These are phyloP conservation scores for Furculomyces boomerangus DNA, from an alignment of 371 early-diverging fungal genomes.

Conservation along the genomic window DNA sequence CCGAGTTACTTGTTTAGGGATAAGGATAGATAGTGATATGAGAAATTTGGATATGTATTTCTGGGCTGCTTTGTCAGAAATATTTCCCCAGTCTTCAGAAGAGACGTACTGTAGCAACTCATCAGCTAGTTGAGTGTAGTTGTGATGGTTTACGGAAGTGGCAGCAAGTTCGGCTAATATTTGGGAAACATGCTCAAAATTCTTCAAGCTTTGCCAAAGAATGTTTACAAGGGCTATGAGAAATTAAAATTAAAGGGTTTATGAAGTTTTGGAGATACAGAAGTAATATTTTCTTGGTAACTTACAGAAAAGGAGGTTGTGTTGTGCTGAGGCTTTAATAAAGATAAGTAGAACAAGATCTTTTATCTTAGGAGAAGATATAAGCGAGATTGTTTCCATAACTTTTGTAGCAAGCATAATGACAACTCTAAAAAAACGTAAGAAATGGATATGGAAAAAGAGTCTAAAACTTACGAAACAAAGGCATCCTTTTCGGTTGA, in stretches of 20 bases:
- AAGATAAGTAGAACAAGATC: too few relatives aligned
- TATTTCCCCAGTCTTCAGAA: slow-evolving; percentile 36
- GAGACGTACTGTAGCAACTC: slow-evolving; percentile 55
- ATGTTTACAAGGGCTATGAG: slow-evolving; percentile 34
- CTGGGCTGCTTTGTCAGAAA: slow-evolving; percentile 53
- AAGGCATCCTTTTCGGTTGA: background rate
- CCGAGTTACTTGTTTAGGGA: slow-evolving; percentile 62
- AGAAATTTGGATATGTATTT: slow-evolving; percentile 72
- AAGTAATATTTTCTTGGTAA: too few relatives aligned
- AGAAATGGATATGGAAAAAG: too few relatives aligned
- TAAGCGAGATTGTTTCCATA: background rate
- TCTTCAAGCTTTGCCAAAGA: slow-evolving; percentile 72
- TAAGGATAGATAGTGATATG: slow-evolving; percentile 54
- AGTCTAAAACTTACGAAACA: background rate
- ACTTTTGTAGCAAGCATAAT: background rate
- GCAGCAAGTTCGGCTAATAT: slow-evolving; percentile 74
- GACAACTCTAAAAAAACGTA: too few relatives aligned
- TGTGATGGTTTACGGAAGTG: slow-evolving; percentile 37
- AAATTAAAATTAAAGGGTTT: background rate
- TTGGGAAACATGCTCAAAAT: slow-evolving; percentile 83
- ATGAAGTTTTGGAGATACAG: too few relatives aligned
- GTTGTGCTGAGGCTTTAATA: too few relatives aligned
- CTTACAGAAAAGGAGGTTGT: background rate
- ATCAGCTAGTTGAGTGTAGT: slow-evolving; percentile 54
- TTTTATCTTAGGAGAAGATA: too few relatives aligned